Evolutionary conservation across 1,284 basidiomycete species (phyloP), one percentile per base, ranked within the genome.

Genomic region (Cutaneotrichosporon mucoides): DNA sequence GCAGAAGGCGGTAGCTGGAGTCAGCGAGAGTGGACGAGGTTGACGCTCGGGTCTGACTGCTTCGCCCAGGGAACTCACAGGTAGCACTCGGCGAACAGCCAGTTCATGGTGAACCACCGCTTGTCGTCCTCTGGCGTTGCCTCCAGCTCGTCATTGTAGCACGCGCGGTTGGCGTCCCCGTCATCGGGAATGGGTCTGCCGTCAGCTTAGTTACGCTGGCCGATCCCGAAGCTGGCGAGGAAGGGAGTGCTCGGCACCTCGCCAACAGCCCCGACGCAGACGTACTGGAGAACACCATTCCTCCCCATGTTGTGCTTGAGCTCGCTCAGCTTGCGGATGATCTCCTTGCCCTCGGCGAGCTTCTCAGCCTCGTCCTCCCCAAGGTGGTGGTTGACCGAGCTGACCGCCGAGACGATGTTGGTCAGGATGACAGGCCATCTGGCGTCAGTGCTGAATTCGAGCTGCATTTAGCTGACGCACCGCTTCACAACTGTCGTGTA

Each of bases 71-170:
- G 38, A 2, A 75, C 84, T 57, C 55, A 78, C 76, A 82, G 73
- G 67, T 82, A 82, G 69, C 81, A 96, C 85, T 98, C 95, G 61
- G 92, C 90, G 73, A 84, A 97, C 11, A 99, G 82, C 92, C 94
- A 98, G 4, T 92, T 89, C 7, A 90, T 86, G 1, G 84, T 88
- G 73, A 93, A 92, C 95, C 95, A 99, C 0, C 87, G 89, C 66
- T 87, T 82, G 62, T 84, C 82, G 1, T 81, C 79, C 1, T 81
- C 75, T 9, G 79, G 70, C 1, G 89, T 80, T 1, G 76, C 72
- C 2, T 77, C 77, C 10, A 97, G 80, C 64, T 90, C 87, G 0
- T 79, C 71, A 66, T 97, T 96, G 79, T 92, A 96, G 24, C 83
- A 78, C 0, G 83, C 81, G 2, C 84, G 79, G 59, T 85, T 84